Conservation (phyloP, 2,329 filamentous ascomycete genomes). For the Rhynchosporium agropyri region DNA sequence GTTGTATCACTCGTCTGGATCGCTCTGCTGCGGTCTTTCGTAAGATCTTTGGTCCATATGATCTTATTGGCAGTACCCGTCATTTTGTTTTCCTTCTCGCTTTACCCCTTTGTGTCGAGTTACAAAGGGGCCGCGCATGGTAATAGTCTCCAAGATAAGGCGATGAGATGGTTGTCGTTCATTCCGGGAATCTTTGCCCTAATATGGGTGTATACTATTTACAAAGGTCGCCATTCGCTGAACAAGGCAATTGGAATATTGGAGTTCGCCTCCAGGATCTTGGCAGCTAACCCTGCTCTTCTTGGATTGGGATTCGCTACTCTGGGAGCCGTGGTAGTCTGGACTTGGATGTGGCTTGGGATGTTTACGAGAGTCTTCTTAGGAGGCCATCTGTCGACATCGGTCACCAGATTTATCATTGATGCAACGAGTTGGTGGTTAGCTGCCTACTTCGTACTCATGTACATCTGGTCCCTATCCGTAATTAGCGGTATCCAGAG, state of each 20-base stretch:
- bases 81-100: constrained; percentile 83
- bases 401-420: constrained; percentile 70
- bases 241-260: constrained; percentile 84
- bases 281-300: constrained; percentile 81
- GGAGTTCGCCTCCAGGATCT: constrained; percentile 87
- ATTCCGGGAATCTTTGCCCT: constrained; percentile 73
- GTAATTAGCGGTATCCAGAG: constrained; percentile 88
- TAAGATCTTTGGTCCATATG: constrained; percentile 77
- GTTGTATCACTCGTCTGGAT: constrained; percentile 90
- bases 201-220: constrained; percentile 82
- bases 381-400: constrained; percentile 79
- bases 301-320: constrained; percentile 81
- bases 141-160: constrained; percentile 78
- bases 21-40: constrained; percentile 83
- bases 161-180: constrained; percentile 85
- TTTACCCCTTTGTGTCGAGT: constrained; percentile 90
- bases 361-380: constrained; percentile 98
- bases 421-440: constrained; percentile 92
- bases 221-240: constrained; percentile 78
- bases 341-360: constrained; percentile 94
- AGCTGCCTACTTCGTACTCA: constrained; percentile 85
- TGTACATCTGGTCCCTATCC: constrained; percentile 94
- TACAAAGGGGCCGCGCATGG: constrained; percentile 78
- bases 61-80: constrained; percentile 84
- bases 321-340: constrained; percentile 74